Conservation (phyloP, 129 eudicot species). For the Centella asiatica region DNA sequence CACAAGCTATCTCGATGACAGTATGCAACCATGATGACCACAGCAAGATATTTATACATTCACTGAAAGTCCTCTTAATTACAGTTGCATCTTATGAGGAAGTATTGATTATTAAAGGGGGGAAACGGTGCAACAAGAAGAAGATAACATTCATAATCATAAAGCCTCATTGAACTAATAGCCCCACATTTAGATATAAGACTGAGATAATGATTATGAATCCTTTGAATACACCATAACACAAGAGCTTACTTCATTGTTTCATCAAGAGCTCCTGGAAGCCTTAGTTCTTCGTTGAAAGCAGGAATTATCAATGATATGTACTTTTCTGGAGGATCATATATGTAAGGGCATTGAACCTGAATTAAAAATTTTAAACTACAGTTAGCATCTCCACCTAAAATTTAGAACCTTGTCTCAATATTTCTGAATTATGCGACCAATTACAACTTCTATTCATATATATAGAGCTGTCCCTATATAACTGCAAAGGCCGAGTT, state of each 20-base stretch:
- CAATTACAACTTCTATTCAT: no score
- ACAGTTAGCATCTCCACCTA: not conserved
- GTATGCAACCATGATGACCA: not conserved
- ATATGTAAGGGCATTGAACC: conserved; percentile 77
- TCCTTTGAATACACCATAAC: not conserved
- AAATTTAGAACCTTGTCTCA: no score
- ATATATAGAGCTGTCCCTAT: no score
- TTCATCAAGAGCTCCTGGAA: conserved; percentile 87
- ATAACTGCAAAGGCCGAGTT: no score
- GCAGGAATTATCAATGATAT: conserved; percentile 86
- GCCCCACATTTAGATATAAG: not conserved
- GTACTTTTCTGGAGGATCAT: conserved; percentile 82
- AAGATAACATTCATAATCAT: not conserved
- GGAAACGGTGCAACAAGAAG: not conserved
- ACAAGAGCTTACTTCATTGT: conserved; percentile 48
- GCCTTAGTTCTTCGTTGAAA: conserved; percentile 87
- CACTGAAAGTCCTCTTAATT: no score
- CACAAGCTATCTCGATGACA: not conserved
- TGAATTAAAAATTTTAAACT: conserved; percentile 19
- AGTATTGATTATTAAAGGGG: not conserved
- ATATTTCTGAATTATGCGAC: no score
- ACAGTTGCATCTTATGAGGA: no score
- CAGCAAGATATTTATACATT: no score
- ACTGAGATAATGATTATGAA: not conserved
- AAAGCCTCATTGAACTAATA: not conserved